A percentile compares a stretch with the other conserved stretches of the same genome.
Evolutionary conservation across 805 yeast species (phyloP).

Genomic region (Cyberlindnera americana): DNA sequence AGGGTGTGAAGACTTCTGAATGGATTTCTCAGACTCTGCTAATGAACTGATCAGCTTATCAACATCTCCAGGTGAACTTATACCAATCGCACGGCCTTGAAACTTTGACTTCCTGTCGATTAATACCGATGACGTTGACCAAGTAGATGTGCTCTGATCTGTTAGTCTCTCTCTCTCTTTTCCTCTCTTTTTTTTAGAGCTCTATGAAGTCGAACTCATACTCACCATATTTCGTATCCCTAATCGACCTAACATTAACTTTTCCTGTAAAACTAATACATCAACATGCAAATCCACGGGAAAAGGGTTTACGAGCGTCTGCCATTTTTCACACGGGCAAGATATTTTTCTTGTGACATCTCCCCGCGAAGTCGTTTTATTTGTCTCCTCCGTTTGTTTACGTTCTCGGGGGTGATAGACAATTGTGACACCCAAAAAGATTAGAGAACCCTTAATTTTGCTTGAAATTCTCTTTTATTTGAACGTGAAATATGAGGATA

Average conservation of each 20-base stretch:
- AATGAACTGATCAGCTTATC: conserved; percentile 40
- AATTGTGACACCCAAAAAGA: conserved; percentile 1
- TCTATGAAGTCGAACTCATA: background rate
- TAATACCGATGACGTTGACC: conserved; percentile 40
- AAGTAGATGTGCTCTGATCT: conserved; percentile 18
- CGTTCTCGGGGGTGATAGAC: too few species aligned
- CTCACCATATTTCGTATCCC: conserved; percentile 4
- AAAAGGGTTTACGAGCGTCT: too few species aligned
- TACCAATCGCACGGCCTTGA: conserved; percentile 53
- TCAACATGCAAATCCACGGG: too few species aligned
- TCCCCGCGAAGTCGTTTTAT: background rate
- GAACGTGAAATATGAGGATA: conserved; percentile 9
- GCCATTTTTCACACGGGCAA: background rate
- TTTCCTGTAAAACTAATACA: too few species aligned
- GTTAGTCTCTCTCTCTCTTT: background rate
- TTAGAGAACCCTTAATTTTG: background rate
- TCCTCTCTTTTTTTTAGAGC: too few species aligned
- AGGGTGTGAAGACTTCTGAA: conserved; percentile 64
- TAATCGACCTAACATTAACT: too few species aligned
- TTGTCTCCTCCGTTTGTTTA: background rate
- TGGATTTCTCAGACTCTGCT: conserved; percentile 40
- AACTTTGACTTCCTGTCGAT: conserved; percentile 60
- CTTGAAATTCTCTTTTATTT: too few species aligned
- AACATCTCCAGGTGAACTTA: conserved; percentile 41
- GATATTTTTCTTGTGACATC: background rate